Evolutionary conservation across 768 basidiomycete species (phyloP), one percentile per base, ranked within the genome.

Genomic region (Mycena pura): DNA sequence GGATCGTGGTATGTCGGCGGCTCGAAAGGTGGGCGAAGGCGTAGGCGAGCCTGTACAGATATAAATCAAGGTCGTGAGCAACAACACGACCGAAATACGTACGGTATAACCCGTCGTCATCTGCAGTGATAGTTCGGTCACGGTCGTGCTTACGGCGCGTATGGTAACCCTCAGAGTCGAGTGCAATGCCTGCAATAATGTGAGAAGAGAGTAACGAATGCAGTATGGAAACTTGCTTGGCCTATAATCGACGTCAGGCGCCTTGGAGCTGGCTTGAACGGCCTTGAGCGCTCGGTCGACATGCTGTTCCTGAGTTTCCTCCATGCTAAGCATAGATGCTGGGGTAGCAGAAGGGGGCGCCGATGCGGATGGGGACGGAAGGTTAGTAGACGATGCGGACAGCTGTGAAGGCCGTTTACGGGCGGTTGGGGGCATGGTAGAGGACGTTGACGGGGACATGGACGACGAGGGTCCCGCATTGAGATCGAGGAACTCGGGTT

Each of bases 401-500:
- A 63, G 44, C 32, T 9, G 5, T 17, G 65, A 63, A 14, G 58
- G 65, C n/a, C 58, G 57, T 44, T 65, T 65, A 22, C 28, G 59
- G 50, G 43, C 19, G 19, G 60, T 17, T 13, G 63, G 63, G 24
- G 43, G 58, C 41, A 32, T 22, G 24, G 39, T 43, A 8, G 41
- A 14, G 40, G 60, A 55, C 32, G 31, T 49, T 21, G 45, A 32
- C 14, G 48, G 40, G 68, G 65, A 22, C 60, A 43, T 49, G 9
- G 61, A 46, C 49, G 74, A 60, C 21, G 68, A 65, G 21, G 73
- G 69, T 41, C 67, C 68, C 7, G 87, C 91, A 70, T 96, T 80
- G 43, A 97, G 82, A 73, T 97, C 94, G 51, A 97, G 79, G 68
- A 91, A 93, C 44, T 96, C 93, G 2, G 93, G 92, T 66, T 92